Evolutionary conservation across 345 rosid genomes (phyloP), one percentile per base, ranked within the genome.

Genomic region (Camelina hispida): DNA sequence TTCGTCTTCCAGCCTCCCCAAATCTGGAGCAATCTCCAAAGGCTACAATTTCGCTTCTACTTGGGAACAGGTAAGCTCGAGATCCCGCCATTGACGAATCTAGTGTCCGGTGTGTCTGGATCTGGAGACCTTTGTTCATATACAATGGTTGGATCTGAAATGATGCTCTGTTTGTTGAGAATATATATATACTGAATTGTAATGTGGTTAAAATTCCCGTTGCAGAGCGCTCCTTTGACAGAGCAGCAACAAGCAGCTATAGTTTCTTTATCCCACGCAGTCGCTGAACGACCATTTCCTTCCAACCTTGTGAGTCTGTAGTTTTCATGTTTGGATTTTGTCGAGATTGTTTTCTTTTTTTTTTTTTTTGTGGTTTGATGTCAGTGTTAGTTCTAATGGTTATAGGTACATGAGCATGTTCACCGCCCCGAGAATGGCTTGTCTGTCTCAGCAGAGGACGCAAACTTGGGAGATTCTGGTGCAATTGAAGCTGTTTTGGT

Each of bases 21-120:
- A 82, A 71, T 84, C 93, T 63, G 95, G 89, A 73, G 97, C 97
- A 62, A 81, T 94, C 71, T 89, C 93, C 76, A 91, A 68, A 82
- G 97, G 97, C 80, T 89, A 91, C 89, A 90, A 87, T 81, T 94
- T 94, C 85, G 87, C 97, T 72, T 94, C 95, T 37, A 86, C 91
- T 61, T 94, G 98, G 98, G 98, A 94, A 73, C 96, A 89, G 93
- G 98, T 93, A 72, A 28, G 38, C 66, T 11, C 28, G 23, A 8
- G 46, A 69, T 71, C 66, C 51, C 34, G 17, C 35, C 18, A 23
- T 23, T 56, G 60, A 69, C 40, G 9, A 35, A 15, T 8, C 9
- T 69, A 44, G 48, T 73, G 18, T 25, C 44, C 40, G 35, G 7
- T 66, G 72, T 67, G 34, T 13, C 30, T 32, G n/a, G 23, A 55